Percentiles rank a stretch among this genome's conserved stretches.
Conservation (phyloP, 768 basidiomycete genomes). For the Pisolithus orientalis region DNA sequence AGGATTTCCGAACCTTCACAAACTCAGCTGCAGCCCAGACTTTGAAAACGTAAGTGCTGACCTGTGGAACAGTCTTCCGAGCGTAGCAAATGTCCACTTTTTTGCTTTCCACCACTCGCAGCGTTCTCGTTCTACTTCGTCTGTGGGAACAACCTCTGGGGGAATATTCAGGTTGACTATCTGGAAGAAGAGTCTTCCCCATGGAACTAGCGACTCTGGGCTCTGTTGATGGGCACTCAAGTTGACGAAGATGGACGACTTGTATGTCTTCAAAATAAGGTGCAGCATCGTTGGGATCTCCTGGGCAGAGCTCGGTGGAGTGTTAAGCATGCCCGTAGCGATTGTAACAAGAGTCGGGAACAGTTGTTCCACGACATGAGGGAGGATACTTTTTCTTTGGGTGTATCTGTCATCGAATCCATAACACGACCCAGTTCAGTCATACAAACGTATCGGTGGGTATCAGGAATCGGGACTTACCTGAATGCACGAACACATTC, state of each 20-base stretch:
- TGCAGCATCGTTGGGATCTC: conserved; percentile 83
- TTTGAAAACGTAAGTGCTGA: conserved; percentile 15
- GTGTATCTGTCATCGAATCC: conserved; percentile 49
- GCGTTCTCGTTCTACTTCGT: conserved; percentile 70
- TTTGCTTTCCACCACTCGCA: conserved; percentile 90
- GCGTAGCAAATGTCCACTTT: conserved; percentile 86
- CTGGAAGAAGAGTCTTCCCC: conserved; percentile 79
- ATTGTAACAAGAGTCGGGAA: conserved; percentile 77
- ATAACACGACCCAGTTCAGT: conserved; percentile 31
- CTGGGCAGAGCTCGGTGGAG: conserved; percentile 51
- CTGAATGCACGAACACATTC: conserved; percentile 65
- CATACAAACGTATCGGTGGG: not conserved
- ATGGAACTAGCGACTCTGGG: conserved; percentile 71
- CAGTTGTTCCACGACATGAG: conserved; percentile 50
- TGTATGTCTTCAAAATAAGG: conserved; percentile 83
- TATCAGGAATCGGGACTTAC: conserved; percentile 6
- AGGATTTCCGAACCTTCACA: conserved; percentile 71
- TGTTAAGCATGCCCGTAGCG: conserved; percentile 60
- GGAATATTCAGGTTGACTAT: conserved; percentile 72
- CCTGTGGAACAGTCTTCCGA: conserved; percentile 77
- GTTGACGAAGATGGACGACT: conserved; percentile 69
- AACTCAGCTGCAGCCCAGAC: conserved; percentile 3
- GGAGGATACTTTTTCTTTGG: conserved; percentile 53
- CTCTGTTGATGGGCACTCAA: conserved; percentile 71
- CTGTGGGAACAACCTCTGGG: conserved; percentile 55